Evolutionary conservation across 345 rosid species (phyloP), one percentile per base, ranked within the genome.

Genomic region (Odontarrhena argentea): DNA sequence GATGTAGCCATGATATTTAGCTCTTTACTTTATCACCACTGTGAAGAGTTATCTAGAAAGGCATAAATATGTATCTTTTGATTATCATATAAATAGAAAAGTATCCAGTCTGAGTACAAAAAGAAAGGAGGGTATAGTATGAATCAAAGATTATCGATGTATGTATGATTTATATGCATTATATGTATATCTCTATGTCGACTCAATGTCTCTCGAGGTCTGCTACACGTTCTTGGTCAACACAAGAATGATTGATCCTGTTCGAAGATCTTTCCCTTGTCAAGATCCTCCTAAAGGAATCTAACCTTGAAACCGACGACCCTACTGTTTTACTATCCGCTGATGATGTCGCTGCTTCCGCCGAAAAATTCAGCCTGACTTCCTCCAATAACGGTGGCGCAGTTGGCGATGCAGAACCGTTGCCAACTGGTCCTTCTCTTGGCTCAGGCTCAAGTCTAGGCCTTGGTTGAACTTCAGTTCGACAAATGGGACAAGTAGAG

Each of bases 401-500:
- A 1, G 80, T 70, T 2, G 83, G 74, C 41, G 78, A 63, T 1
- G 40, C 60, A 37, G 36, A 65, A 37, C 30, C 52, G 35, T 42
- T 60, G 0, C 74, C 68, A 2, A 73, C 63, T 61, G 76, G 82
- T 30, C 80, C 72, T 24, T 80, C 78, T 69, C 79, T 80, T 4
- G 87, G 86, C 72, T 65, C 80, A 60, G 82, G 87, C 67, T 42
- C 78, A 63, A 83, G 67, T 71, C 67, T 46, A 10, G n/a, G 60
- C 24, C 71, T 57, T 2, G 96, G 97, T 81, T 78, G 78, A 34
- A 79, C 97, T 77, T 84, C 93, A 0, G 85, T 69, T 6, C 97
- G 86, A 69, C 97, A 91, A 65, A 88, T 71, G 0, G 97, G 97
- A 54, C 97, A 88, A 1, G 87, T 88, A 8, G 92, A 77, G 46